Evolutionary conservation across 331 rosid species (phyloP), one percentile per base, ranked within the genome.

Genomic region (Malus hybrid): DNA sequence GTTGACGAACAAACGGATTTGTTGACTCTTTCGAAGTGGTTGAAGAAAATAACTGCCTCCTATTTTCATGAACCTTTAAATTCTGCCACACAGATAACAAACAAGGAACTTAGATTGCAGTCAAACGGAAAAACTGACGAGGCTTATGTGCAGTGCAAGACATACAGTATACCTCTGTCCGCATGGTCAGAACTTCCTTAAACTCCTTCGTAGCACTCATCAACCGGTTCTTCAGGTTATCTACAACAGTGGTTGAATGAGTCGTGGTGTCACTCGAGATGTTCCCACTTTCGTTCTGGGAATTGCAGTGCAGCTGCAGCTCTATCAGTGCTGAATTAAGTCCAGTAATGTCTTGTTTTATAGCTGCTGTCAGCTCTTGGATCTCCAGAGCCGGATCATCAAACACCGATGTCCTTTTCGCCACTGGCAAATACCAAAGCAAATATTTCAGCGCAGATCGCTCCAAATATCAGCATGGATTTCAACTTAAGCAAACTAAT

Each of bases 1-100:
- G 97, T 42, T 93, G 97, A 55, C 97, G 97, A n/a, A 93, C 91
- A 80, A 93, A 93, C 60, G 97, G 98, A 81, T 88, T 90, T 19
- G 92, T 86, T 74, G 91, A 77, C 32, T 91, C 96, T 88, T 85
- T 93, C 11, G 98, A 88, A 32, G 87, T 82, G 63, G 80, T 56
- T 48, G 97, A 77, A 60, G 97, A 89, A 88, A 84, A 93, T 84
- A 91, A 57, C 52, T 91, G 97, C 48, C 97, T 93, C 79, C 98
- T 85, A 77, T 82, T 91, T 82, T 93, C 98, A 32, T 91, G 96
- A 72, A 85, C 96, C 91, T 88, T 93, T 90, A 91, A 70, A 80
- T 89, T 91, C 98, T 93, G 84, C 82, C 56, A 29, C 70, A 80
- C 22, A 68, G 53, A n/a, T 71, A 2, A 36, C 53, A 66, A 66